Evolutionary conservation across 495 filamentous ascomycete species (phyloP).

Genomic region (Annulohypoxylon nitens): DNA sequence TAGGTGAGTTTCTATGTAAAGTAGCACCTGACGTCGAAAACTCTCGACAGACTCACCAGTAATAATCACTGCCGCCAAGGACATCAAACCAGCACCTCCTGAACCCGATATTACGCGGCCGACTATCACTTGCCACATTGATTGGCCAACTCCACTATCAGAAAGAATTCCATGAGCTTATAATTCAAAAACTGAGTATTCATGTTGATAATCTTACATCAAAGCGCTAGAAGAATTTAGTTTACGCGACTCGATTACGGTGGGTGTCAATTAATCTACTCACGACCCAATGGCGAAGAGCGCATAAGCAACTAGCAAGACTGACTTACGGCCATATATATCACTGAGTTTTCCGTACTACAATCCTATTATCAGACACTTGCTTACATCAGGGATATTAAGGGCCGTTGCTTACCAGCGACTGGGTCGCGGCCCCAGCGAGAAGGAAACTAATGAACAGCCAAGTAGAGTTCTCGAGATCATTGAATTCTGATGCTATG

Average conservation of each 20-base stretch:
- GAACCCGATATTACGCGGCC: conserved; percentile 71
- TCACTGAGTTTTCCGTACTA: conserved; percentile 65
- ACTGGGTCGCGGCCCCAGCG: conserved; percentile 70
- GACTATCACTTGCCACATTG: conserved; percentile 67
- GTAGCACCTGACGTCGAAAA: not conserved
- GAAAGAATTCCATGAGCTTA: conserved; percentile 6
- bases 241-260: conserved; percentile 47
- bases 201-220: conserved; percentile 60
- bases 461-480: conserved; percentile 72
- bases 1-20: conserved; percentile 29
- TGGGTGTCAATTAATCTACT: conserved; percentile 39
- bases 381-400: not conserved
- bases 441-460: conserved; percentile 74
- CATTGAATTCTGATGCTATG: conserved; percentile 76
- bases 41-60: conserved; percentile 60
- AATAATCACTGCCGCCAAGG: conserved; percentile 71
- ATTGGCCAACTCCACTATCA: conserved; percentile 63
- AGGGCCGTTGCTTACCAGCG: conserved; percentile 59
- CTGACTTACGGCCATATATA: conserved; percentile 61
- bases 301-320: conserved; percentile 58
- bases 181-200: conserved; percentile 51
- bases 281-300: conserved; percentile 62
- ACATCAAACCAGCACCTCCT: conserved; percentile 70
- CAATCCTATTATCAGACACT: conserved; percentile 10
- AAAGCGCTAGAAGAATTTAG: conserved; percentile 54